Base-by-base conservation (phyloP, 1,284 basidiomycete species). In the Leccinum pachyderme region DNA sequence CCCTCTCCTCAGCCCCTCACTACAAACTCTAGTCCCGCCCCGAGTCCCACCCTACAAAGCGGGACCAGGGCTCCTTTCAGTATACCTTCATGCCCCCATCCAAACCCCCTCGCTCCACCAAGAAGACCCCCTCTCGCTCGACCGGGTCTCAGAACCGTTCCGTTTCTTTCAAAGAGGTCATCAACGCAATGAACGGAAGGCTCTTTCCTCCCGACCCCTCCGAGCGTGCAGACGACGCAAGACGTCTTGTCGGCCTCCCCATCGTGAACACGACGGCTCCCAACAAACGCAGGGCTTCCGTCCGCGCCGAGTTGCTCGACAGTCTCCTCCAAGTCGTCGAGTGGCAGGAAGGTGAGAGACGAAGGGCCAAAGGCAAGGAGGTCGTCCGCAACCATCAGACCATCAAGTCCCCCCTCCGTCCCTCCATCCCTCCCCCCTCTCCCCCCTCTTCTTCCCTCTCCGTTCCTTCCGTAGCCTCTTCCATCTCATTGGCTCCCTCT, bases 181-280 rank as follows among this genome's bases (percentile, higher is more conserved):
- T 84, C 46, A 66, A 68, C 29, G 77, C 79, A 63, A 84, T 87
- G 80, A 75, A 80, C 28, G 86, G 86, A 7, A 72, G 76, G 4
- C 73, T 87, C 22, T 87, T 87, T 61, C 82, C 78, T 4, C 59
- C 65, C 4, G 74, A 77, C 22, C 61, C 72, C 31, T 71, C 68
- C 12, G 75, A 79, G 48, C 74, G 70, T 46, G 63, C 64, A 58
- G 55, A 72, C 59, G 61, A 68, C 49, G 56, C 69, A 49, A 59
- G 59, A 41, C 70, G 70, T 46, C 59, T 64, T 46, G 55, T 60
- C 2, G 64, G 64, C 39, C n/a, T 72, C 43, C 57, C 58, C 24
- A 57, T 70, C 27, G 18, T 57, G 0, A 29, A 6, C 45, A 6
- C 69, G 2, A 11, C 69, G 2, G 8, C 54, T 12, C 44, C 56